Evolutionary conservation across 768 basidiomycete genomes (phyloP).

Genomic region (Xerocomellus chrysenteron): DNA sequence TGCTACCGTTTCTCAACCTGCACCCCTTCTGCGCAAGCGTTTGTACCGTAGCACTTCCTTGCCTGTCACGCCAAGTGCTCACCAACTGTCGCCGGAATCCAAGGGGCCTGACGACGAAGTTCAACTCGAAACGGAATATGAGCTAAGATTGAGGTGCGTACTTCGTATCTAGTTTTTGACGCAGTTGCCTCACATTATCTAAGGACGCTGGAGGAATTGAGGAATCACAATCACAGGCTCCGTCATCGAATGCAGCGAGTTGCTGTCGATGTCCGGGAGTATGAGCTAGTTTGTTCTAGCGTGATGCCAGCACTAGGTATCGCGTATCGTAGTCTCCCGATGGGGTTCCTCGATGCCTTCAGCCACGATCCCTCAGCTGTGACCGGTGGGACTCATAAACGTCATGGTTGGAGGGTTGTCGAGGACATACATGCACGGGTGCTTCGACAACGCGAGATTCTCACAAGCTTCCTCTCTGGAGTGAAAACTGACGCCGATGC

Average conservation of each 20-base stretch:
- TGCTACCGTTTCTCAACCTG: neutral
- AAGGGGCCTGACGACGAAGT: constrained; percentile 48
- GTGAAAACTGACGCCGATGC: neutral
- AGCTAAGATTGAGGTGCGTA: constrained; percentile 34
- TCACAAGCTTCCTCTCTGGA: constrained; percentile 44
- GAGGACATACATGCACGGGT: constrained; percentile 73
- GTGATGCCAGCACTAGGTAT: constrained; percentile 49
- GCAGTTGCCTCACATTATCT: neutral
- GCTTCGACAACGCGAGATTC: constrained; percentile 55
- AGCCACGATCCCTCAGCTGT: constrained; percentile 78
- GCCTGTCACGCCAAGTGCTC: constrained; percentile 22
- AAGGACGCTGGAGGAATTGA: constrained; percentile 61
- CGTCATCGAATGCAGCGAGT: constrained; percentile 69
- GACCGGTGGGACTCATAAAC: constrained; percentile 59
- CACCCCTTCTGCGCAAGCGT: constrained; percentile 1
- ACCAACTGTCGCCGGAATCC: constrained; percentile 34
- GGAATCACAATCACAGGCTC: constrained; percentile 62
- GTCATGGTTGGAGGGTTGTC: constrained; percentile 67
- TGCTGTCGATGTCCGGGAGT: constrained; percentile 61
- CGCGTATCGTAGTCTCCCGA: constrained; percentile 50
- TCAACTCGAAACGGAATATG: constrained; percentile 52
- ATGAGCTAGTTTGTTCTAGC: constrained; percentile 56
- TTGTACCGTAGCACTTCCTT: constrained; percentile 38
- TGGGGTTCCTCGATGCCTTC: constrained; percentile 70
- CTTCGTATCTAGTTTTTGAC: neutral